Conservation (phyloP, 2,329 filamentous ascomycete genomes). For the Colletotrichum sp. region DNA sequence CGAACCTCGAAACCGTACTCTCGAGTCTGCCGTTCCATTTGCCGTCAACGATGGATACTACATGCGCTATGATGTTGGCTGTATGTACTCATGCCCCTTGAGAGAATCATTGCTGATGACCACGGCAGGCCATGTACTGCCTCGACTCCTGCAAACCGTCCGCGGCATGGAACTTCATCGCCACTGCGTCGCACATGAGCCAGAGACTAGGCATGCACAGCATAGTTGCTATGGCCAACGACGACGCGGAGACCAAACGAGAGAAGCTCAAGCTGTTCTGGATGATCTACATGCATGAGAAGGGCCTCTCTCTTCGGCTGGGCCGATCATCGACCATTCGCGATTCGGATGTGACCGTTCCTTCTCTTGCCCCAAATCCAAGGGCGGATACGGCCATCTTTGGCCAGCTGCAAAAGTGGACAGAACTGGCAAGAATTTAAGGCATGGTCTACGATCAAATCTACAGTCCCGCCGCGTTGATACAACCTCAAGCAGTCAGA, state of each 20-base stretch:
- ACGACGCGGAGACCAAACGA: neutral
- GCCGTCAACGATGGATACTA: constrained; percentile 18
- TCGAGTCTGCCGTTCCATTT: constrained; percentile 23
- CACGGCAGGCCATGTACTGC: constrained; percentile 19
- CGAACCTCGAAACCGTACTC: constrained; percentile 26
- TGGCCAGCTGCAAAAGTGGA: constrained; percentile 16
- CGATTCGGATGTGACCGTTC: constrained; percentile 28
- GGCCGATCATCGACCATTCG: constrained; percentile 28
- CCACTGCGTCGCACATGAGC: constrained; percentile 21
- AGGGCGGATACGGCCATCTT: neutral
- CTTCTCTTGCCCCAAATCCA: neutral
- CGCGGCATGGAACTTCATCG: constrained; percentile 25
- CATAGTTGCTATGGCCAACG: constrained; percentile 5
- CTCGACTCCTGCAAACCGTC: constrained; percentile 23
- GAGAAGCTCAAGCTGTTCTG: constrained; percentile 26
- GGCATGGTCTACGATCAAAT: constrained; percentile 30
- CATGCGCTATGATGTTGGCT: constrained; percentile 22
- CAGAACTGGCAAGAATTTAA: constrained; percentile 21
- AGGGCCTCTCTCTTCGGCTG: constrained; percentile 27
- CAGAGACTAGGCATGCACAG: constrained; percentile 26
- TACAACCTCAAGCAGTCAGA: constrained; percentile 21
- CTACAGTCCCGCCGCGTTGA: constrained; percentile 27
- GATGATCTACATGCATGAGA: constrained; percentile 28
- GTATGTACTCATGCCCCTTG: neutral
- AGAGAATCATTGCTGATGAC: neutral